Percentiles rank a stretch among this genome's conserved stretches.
phyloP scores from a whole-genome alignment of 2,329 filamentous ascomycete genomes.

The Bimuria novae-zelandiae region DNA sequence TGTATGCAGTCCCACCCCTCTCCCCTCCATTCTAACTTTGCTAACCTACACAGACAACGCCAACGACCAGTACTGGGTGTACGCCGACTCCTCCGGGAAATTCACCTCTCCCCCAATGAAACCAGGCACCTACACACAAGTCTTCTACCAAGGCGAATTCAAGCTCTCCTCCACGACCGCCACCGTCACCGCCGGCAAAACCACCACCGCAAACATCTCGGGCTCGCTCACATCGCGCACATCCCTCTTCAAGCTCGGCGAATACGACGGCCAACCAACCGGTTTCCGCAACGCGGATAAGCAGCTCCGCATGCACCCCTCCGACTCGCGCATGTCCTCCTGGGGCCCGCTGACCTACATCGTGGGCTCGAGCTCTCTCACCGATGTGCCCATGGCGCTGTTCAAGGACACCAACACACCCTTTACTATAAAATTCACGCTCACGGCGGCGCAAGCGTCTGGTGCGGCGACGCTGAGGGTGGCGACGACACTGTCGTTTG shows the following conservation, averaged over 20 bases:
- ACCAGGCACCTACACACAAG: conserved; percentile 70
- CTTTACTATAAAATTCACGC: conserved; percentile 64
- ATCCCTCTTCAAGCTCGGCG: conserved; percentile 67
- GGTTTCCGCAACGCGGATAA: conserved; percentile 71
- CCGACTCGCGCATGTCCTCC: conserved; percentile 64
- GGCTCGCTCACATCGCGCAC: conserved; percentile 54
- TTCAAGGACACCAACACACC: conserved; percentile 65
- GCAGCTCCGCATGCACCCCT: conserved; percentile 70
- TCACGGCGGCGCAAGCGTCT: conserved; percentile 54
- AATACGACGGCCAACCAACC: conserved; percentile 63
- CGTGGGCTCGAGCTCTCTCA: conserved; percentile 58
- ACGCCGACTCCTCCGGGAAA: conserved; percentile 57
- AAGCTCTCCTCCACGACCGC: conserved; percentile 56
- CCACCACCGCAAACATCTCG: conserved; percentile 57
- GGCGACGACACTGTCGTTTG: conserved; percentile 67
- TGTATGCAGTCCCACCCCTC: conserved; percentile 19
- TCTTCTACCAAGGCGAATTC: conserved; percentile 65
- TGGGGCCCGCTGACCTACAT: conserved; percentile 67
- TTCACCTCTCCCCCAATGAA: conserved; percentile 71
- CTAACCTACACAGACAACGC: conserved; percentile 51
- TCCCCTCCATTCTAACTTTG: neutral
- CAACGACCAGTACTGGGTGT: conserved; percentile 68
- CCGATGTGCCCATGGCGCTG: conserved; percentile 68
- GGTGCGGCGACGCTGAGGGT: conserved; percentile 64
- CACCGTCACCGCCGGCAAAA: conserved; percentile 55